A percentile compares a stretch with the other conserved stretches of the same genome.
phyloP scores from a whole-genome alignment of 805 yeast genomes.

The Candida lessepsii region DNA sequence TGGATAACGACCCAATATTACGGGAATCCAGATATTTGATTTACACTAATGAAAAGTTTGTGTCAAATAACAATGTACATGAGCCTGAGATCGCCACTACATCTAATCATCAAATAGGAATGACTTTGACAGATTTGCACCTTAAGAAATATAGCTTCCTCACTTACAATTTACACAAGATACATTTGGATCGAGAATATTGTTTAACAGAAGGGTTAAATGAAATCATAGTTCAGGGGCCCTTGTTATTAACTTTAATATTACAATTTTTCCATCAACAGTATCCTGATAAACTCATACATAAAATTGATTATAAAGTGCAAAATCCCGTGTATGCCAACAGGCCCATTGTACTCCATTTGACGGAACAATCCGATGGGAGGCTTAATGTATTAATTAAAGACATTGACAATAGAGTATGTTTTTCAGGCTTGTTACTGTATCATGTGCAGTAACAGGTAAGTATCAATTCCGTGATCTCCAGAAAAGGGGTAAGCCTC shows the following conservation, averaged over 20 bases:
- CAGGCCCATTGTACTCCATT: not conserved
- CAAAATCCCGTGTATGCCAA: constrained; percentile 1
- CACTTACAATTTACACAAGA: constrained; percentile 79
- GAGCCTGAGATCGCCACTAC: not conserved
- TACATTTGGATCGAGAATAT: constrained; percentile 69
- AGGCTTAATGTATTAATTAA: not conserved
- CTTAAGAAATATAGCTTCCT: constrained; percentile 65
- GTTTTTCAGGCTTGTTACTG: not conserved
- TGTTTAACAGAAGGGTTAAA: constrained; percentile 62
- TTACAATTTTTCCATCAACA: constrained; percentile 47
- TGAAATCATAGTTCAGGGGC: constrained; percentile 73
- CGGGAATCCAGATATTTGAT: constrained; percentile 59
- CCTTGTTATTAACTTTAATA: constrained; percentile 62
- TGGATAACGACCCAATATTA: constrained; percentile 17
- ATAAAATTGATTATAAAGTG: constrained; percentile 8
- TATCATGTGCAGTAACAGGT: too few species aligned
- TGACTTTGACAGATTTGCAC: constrained; percentile 1
- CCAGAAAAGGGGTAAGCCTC: too few species aligned
- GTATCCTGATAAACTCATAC: not conserved
- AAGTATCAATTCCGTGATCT: too few species aligned
- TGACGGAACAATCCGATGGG: not conserved
- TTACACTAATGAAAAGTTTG: constrained; percentile 48
- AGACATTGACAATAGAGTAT: not conserved
- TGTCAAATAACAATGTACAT: not conserved
- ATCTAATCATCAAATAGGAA: not conserved